phyloP scores from a whole-genome alignment of 2,329 filamentous ascomycete species.

The Alternaria alternata region DNA sequence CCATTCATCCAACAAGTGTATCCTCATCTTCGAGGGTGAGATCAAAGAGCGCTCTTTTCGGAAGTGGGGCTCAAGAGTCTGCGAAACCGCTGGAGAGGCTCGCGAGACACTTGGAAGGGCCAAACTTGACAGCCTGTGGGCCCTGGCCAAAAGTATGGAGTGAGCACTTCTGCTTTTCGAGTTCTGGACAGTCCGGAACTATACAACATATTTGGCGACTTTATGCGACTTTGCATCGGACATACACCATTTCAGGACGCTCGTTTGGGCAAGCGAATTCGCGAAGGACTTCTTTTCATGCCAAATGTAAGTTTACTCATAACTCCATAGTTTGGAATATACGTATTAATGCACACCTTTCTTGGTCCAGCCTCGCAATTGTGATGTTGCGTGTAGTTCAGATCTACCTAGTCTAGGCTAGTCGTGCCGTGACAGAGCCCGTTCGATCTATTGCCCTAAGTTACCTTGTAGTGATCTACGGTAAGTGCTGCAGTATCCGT shows the following conservation, averaged over 20 bases:
- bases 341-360: conserved; percentile 25
- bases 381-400: conserved; percentile 9
- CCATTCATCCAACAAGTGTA: conserved; percentile 81
- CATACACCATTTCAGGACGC: not conserved
- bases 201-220: not conserved
- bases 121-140: conserved; percentile 97
- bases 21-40: conserved; percentile 89
- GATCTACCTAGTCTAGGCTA: not conserved
- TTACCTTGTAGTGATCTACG: not conserved
- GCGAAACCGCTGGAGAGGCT: conserved; percentile 89
- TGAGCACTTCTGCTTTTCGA: conserved; percentile 1
- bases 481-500: not conserved
- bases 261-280: not conserved
- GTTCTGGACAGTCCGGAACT: not conserved
- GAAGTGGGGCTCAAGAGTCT: conserved; percentile 86
- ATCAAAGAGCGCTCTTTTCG: conserved; percentile 80
- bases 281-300: conserved; percentile 6
- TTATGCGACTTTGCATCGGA: not conserved
- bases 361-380: conserved; percentile 10
- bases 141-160: conserved; percentile 73
- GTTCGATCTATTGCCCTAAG: not conserved
- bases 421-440: not conserved
- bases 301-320: conserved; percentile 31
- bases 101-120: conserved; percentile 78
- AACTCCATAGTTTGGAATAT: conserved; percentile 27